A percentile compares a stretch with the other conserved stretches of the same genome.
phyloP scores from a whole-genome alignment of 768 basidiomycete species.

The Psilocybe cyanescens region DNA sequence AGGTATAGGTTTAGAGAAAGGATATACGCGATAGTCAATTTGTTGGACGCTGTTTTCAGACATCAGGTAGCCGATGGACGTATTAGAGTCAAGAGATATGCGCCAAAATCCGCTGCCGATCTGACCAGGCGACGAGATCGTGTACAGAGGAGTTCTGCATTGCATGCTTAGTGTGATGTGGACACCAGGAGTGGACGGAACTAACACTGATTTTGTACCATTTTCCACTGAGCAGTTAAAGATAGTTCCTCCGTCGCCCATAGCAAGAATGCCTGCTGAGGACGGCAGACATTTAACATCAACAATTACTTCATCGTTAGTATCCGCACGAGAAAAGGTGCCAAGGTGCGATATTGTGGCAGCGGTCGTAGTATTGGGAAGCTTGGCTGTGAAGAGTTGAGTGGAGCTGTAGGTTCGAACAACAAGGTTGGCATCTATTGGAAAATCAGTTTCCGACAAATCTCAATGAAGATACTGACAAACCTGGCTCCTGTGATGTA shows the following conservation, averaged over 20 bases:
- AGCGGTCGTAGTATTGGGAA: constrained; percentile 22
- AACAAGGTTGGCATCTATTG: constrained; percentile 25
- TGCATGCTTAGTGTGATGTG: background rate
- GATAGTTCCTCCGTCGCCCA: constrained; percentile 56
- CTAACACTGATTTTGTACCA: constrained; percentile 46
- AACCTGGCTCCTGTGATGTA: constrained; percentile 28
- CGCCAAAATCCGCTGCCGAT: constrained; percentile 51
- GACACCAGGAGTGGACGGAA: background rate
- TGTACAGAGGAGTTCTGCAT: background rate
- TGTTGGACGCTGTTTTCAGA: constrained; percentile 45
- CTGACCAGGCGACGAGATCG: background rate
- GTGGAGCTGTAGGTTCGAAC: constrained; percentile 29
- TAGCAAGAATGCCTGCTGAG: constrained; percentile 40
- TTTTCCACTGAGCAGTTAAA: constrained; percentile 46
- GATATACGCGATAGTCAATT: constrained; percentile 62
- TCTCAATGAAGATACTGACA: background rate
- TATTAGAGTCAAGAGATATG: constrained; percentile 39
- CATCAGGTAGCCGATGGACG: constrained; percentile 46
- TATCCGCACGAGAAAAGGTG: constrained; percentile 41
- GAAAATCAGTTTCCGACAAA: background rate
- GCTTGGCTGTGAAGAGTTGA: constrained; percentile 19
- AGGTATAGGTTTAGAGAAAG: background rate
- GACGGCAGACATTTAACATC: constrained; percentile 49
- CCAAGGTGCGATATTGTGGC: constrained; percentile 31
- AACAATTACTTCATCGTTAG: constrained; percentile 42